phyloP scores from a whole-genome alignment of 2,329 filamentous ascomycete species.

The Fusarium pseudograminearum region DNA sequence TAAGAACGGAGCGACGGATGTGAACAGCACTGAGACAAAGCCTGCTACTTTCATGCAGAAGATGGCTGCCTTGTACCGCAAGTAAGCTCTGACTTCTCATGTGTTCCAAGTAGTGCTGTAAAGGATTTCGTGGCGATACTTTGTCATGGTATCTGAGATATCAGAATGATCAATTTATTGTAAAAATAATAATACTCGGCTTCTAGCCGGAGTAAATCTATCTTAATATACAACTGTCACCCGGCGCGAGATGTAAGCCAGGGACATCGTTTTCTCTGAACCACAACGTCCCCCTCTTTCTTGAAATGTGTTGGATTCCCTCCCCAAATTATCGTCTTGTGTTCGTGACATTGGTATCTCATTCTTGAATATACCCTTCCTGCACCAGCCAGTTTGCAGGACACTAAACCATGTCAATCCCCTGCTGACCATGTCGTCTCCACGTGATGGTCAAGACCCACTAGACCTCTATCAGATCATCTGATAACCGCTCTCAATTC shows the following conservation, averaged over 20 bases:
- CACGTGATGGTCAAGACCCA: conserved; percentile 25
- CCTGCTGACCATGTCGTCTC: neutral
- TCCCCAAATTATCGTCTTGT: neutral
- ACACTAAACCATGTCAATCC: neutral
- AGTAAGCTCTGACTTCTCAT: neutral
- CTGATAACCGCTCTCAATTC: conserved; percentile 2
- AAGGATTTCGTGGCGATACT: fast-evolving
- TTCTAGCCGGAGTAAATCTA: neutral
- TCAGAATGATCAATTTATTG: neutral
- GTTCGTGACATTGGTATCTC: too few species aligned
- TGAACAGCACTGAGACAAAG: neutral
- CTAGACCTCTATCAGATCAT: conserved; percentile 26
- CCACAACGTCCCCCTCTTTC: neutral
- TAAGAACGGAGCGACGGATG: neutral
- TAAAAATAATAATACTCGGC: neutral
- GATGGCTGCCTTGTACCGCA: conserved; percentile 21
- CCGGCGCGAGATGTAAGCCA: neutral
- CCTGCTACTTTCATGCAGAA: conserved; percentile 20
- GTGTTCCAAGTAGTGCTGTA: fast-evolving
- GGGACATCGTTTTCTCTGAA: neutral
- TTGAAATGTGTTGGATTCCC: neutral
- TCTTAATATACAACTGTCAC: neutral
- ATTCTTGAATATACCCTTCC: neutral
- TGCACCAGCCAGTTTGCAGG: neutral
- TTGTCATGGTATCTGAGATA: fast-evolving